Evolutionary conservation across 2,329 filamentous ascomycete genomes (phyloP), one percentile per base, ranked within the genome.

Genomic region (Stachybotrys elegans): DNA sequence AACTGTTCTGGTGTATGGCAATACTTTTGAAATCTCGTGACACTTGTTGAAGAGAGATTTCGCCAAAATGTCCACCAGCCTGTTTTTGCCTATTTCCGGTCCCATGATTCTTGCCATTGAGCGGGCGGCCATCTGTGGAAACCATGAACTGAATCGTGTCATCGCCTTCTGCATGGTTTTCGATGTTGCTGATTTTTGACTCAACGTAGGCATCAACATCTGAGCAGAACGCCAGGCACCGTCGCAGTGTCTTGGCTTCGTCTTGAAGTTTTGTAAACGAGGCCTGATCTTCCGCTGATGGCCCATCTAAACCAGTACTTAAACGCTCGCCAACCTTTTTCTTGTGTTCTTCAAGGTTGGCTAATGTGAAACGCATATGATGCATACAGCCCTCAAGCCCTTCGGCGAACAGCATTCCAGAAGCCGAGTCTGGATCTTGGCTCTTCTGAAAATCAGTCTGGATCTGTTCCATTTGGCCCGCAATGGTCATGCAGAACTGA

Each of bases 161-260:
- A 38, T 38, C 35, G 35, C 35, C 35, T 38, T 38, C 35, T n/a
- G 35, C 35, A 38, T 20, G 35, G 19, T 38, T 38, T 38, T 35
- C 31, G 19, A 35, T 35, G 31, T 35, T 35, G 31, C 31, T 35
- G 31, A 35, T 35, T 35, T 35, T 35, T 8, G n/a, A 9, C n/a
- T 35, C 31, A 7, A 35, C n/a, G 19, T 35, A 35, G 19, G 31
- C 31, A 35, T 35, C 31, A 8, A 35, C 31, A 16, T 35, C 31
- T 35, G 31, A 35, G 31, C 7, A 35, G n/a, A 35, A 35, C 8
- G 14, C 31, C 7, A 35, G n/a, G 31, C 31, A 9, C 13, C 31
- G 31, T 17, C 31, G 31, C 19, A 35, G 19, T 8, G n/a, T 16
- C 31, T 35, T 8, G n/a, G n/a, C 31, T 16, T 35, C 31, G 7